These are phyloP conservation scores for Metschnikowia chrysomelidarum DNA, from an alignment of 805 yeast species.

Conservation along the genomic window DNA sequence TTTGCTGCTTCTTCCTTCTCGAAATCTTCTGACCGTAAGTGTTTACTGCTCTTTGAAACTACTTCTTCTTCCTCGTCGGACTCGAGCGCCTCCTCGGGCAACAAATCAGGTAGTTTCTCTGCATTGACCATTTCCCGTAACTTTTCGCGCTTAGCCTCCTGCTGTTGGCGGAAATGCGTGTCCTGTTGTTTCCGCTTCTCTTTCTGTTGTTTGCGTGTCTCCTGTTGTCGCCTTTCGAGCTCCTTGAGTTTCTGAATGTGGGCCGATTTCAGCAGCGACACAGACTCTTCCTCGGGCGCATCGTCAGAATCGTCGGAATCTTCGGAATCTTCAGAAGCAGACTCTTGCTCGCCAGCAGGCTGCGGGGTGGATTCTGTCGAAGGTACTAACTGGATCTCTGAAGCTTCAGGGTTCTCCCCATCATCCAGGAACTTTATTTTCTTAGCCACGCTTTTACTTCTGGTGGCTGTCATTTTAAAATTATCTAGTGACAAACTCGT, in stretches of 20 bases:
- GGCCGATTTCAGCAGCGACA: slow-evolving; percentile 26
- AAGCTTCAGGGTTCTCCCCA: slow-evolving; percentile 20
- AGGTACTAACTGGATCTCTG: slow-evolving; percentile 11
- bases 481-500: background rate
- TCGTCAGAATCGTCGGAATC: slow-evolving; percentile 30
- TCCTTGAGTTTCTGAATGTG: slow-evolving; percentile 27
- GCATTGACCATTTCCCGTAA: slow-evolving; percentile 15
- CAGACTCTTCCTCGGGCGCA: slow-evolving; percentile 47
- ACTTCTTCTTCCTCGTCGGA: slow-evolving; percentile 18
- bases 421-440: slow-evolving; percentile 35
- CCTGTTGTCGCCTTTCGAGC: slow-evolving; percentile 22
- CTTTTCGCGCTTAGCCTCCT: slow-evolving; percentile 26
- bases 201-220: slow-evolving; percentile 27
- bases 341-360: slow-evolving; percentile 17
- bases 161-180: slow-evolving; percentile 34
- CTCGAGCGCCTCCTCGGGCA: slow-evolving; percentile 40
- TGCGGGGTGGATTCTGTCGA: slow-evolving; percentile 15
- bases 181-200: slow-evolving; percentile 38
- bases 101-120: slow-evolving; percentile 38
- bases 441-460: slow-evolving; percentile 26
- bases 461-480: slow-evolving; percentile 28
- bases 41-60: slow-evolving; percentile 23
- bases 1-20: slow-evolving; percentile 30
- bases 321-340: slow-evolving; percentile 15
- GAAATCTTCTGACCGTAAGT: slow-evolving; percentile 31